phyloP scores from a whole-genome alignment of 371 early-diverging fungal genomes.

The Circinella umbellata region DNA sequence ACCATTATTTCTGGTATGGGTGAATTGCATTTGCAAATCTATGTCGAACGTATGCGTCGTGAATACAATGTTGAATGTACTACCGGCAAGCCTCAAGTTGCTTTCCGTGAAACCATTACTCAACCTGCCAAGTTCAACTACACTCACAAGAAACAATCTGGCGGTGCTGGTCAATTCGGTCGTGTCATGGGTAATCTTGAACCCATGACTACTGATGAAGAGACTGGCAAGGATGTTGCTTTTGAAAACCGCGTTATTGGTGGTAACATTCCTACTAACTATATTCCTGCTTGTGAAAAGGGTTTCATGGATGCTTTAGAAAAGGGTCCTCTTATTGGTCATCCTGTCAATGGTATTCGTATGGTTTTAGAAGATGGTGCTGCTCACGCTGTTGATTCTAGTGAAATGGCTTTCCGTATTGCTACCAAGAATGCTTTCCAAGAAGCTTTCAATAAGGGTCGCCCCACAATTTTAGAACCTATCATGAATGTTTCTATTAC shows the following conservation, averaged over 20 bases:
- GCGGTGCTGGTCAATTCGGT: slow-evolving; percentile 97
- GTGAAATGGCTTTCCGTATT: slow-evolving; percentile 95
- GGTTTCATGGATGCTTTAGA: slow-evolving; percentile 92
- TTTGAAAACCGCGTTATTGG: slow-evolving; percentile 87
- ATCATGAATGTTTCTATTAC: slow-evolving; percentile 95
- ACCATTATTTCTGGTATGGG: slow-evolving; percentile 95
- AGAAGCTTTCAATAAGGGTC: slow-evolving; percentile 84
- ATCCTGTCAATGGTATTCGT: slow-evolving; percentile 86
- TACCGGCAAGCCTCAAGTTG: slow-evolving; percentile 96
- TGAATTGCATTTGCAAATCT: slow-evolving; percentile 91
- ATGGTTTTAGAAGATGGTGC: slow-evolving; percentile 95
- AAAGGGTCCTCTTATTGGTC: slow-evolving; percentile 94
- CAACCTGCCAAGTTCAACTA: slow-evolving; percentile 85
- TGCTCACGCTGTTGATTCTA: slow-evolving; percentile 95
- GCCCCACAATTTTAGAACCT: slow-evolving; percentile 91
- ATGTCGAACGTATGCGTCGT: slow-evolving; percentile 97
- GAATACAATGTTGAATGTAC: slow-evolving; percentile 94
- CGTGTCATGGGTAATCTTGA: slow-evolving; percentile 93
- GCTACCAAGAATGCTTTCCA: slow-evolving; percentile 90
- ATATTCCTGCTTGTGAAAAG: slow-evolving; percentile 96
- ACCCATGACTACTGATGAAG: slow-evolving; percentile 69
- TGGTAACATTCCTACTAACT: slow-evolving; percentile 94
- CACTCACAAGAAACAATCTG: slow-evolving; percentile 98
- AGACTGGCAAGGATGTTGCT: slow-evolving; percentile 57
- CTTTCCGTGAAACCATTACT: slow-evolving; percentile 95